These are phyloP conservation scores for Russula sp. DNA, from an alignment of 768 basidiomycete species.

Conservation along the genomic window DNA sequence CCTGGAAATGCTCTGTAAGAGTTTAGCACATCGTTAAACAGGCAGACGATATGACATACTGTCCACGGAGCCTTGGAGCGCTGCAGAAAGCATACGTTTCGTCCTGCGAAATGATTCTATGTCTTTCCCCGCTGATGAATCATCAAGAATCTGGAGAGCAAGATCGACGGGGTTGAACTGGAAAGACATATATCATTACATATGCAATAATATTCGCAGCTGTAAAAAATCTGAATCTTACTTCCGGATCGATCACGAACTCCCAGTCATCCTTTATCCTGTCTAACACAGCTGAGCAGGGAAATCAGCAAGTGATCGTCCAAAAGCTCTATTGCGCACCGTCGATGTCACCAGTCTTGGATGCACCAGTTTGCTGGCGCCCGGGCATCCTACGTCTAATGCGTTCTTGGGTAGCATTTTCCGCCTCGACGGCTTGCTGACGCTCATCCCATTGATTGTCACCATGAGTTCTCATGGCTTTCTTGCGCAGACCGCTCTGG, in stretches of 20 bases:
- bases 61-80: constrained; percentile 85
- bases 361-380: constrained; percentile 49
- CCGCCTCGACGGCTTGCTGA: constrained; percentile 58
- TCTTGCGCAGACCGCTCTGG: constrained; percentile 57
- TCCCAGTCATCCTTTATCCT: constrained; percentile 90
- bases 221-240: constrained; percentile 39
- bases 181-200: constrained; percentile 24
- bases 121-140: constrained; percentile 66
- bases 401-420: constrained; percentile 63
- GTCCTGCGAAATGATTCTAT: constrained; percentile 74
- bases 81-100: constrained; percentile 72
- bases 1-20: constrained; percentile 80
- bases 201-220: not conserved
- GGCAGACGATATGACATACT: constrained; percentile 46
- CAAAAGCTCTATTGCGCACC: constrained; percentile 42
- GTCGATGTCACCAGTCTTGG: constrained; percentile 79
- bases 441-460: constrained; percentile 59
- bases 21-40: constrained; percentile 26
- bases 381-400: constrained; percentile 67
- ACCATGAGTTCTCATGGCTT: constrained; percentile 52
- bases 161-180: constrained; percentile 95
- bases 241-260: constrained; percentile 78
- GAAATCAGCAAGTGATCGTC: constrained; percentile 6
- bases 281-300: constrained; percentile 65
- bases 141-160: constrained; percentile 84